Conservation (phyloP, 257 asterid species). For the Verbascum thapsus region DNA sequence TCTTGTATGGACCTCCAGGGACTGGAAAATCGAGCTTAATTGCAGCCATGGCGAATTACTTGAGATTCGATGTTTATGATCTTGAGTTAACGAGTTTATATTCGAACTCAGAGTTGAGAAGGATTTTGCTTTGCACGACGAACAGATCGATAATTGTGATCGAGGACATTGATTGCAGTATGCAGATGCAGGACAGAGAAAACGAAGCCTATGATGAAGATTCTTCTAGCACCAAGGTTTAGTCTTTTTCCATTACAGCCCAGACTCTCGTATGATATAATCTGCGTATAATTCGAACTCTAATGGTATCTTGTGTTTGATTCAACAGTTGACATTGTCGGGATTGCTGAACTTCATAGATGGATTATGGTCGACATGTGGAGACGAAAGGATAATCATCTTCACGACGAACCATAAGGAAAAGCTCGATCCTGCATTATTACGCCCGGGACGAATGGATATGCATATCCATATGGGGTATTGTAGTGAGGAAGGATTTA, state of each 20-base stretch:
- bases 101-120: slow-evolving; percentile 62
- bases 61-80: slow-evolving; percentile 74
- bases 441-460: slow-evolving; percentile 86
- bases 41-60: slow-evolving; percentile 82
- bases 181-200: slow-evolving; percentile 52
- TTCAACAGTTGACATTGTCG: slow-evolving; percentile 63
- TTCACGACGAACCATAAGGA: slow-evolving; percentile 87
- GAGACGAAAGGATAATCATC: slow-evolving; percentile 71
- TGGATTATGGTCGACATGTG: slow-evolving; percentile 80
- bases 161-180: slow-evolving; percentile 81
- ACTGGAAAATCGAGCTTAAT: slow-evolving; percentile 81
- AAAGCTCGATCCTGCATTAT: slow-evolving; percentile 72
- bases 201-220: too few relatives aligned
- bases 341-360: slow-evolving; percentile 80
- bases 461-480: slow-evolving; percentile 84
- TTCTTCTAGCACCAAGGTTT: slow-evolving; percentile 35
- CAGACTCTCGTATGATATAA: too few relatives aligned
- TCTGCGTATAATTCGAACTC: too few relatives aligned
- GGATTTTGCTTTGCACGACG: slow-evolving; percentile 56
- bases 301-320: too few relatives aligned
- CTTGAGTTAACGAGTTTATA: slow-evolving; percentile 61
- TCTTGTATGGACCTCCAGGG: slow-evolving; percentile 90
- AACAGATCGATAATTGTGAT: slow-evolving; percentile 68
- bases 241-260: too few relatives aligned
- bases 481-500: slow-evolving; percentile 59